phyloP scores from a whole-genome alignment of 441 rosid genomes.

The Aleurites moluccanus region DNA sequence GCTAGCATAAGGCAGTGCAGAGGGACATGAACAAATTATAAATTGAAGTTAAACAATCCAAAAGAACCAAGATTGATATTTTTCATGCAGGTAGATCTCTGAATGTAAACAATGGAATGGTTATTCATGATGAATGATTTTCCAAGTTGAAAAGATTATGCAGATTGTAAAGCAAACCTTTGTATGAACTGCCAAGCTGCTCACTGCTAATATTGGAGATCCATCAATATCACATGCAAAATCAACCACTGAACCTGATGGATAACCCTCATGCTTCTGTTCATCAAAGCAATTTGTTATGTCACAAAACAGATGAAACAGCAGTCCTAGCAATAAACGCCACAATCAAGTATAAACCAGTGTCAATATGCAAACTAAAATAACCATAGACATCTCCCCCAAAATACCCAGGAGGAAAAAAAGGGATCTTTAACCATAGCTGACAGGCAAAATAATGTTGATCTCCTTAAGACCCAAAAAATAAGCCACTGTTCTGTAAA shows the following conservation, averaged over 20 bases:
- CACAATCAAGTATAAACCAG: neutral
- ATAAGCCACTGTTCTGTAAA: too few species aligned
- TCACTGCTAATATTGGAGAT: conserved; percentile 75
- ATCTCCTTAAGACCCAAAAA: neutral
- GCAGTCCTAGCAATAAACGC: neutral
- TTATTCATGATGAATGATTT: neutral
- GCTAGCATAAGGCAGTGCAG: neutral
- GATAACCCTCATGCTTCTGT: conserved; percentile 74
- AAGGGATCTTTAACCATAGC: neutral
- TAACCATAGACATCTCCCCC: neutral
- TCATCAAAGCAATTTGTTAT: conserved; percentile 14
- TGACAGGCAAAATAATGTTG: neutral
- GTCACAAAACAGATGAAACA: neutral
- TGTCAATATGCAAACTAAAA: neutral
- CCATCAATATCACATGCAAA: conserved; percentile 87
- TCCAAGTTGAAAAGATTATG: conserved; percentile 11
- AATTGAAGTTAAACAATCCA: neutral
- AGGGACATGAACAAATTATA: neutral
- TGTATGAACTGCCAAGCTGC: conserved; percentile 80
- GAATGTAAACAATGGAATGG: neutral
- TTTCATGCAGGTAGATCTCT: neutral
- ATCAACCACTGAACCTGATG: conserved; percentile 90
- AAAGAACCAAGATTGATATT: neutral
- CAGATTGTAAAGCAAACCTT: conserved; percentile 48
- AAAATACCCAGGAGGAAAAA: neutral